Base-by-base conservation (phyloP, 208 protist species). In the Vickermania ingenoplastis region DNA sequence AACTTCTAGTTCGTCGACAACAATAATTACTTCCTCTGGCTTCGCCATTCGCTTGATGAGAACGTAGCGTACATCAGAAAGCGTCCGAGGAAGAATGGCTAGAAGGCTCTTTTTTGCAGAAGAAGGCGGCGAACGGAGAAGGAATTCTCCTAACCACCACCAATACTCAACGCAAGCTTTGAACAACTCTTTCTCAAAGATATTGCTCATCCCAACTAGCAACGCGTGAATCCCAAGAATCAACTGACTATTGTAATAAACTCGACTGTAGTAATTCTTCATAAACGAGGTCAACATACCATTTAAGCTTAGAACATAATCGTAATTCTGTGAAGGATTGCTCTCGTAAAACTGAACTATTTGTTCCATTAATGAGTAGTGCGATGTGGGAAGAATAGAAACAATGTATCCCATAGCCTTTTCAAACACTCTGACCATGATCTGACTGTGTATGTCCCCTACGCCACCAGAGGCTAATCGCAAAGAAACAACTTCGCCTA, bases 111-210 rank as follows among this genome's bases (percentile, higher is more conserved):
- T 63, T 73, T 87, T 87, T 61, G 75, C 71, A 7, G 60, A 68
- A 28, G 69, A 75, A 7, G 76, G 54, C 7, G 71, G 50, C 0
- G 73, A 71, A 1, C 71, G 67, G 23, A 91, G 57, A 2, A 92
- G 57, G 41, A 69, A 60, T 24, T 92, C 80, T 3, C 88, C 83
- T 1, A 98, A 76, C 60, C 67, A 89, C 74, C 91, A 90, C 98
- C 98, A 99, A 73, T 99, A 99, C 63, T 99, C 98, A n/a, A 99
- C 81, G 73, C 96, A 99, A 25, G 98, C 96, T 81, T 99, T 99
- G 73, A 99, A 99, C 21, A 99, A 74, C 63, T 99, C 97, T 55
- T 91, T 89, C 27, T 99, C 95, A 23, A 96, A 73, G n/a, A 99
- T 93, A 59, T 91, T 69, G 51, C 92, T 98, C 67, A 99, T 98